Conservation (phyloP, 2,329 filamentous ascomycete genomes). For the Apiospora hydei region DNA sequence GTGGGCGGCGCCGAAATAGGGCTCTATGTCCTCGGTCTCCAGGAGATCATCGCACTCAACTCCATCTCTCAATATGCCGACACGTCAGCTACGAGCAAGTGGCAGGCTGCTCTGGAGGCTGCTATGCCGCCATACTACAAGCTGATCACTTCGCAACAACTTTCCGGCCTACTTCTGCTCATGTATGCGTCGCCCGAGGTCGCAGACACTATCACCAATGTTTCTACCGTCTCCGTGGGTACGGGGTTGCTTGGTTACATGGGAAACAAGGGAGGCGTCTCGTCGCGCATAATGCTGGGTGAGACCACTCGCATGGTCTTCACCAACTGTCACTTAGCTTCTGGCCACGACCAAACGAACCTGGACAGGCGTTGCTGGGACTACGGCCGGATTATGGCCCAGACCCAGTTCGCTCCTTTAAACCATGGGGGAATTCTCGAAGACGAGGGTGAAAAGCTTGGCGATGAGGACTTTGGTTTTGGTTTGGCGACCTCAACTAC, state of each 20-base stretch:
- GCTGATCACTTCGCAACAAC: conserved; percentile 80
- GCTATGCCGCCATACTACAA: conserved; percentile 80
- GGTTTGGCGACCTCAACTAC: conserved; percentile 97
- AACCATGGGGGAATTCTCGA: conserved; percentile 68
- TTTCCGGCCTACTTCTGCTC: conserved; percentile 84
- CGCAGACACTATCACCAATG: conserved; percentile 75
- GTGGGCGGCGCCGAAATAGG: conserved; percentile 75
- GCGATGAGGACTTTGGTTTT: conserved; percentile 95
- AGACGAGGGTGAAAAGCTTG: conserved; percentile 74
- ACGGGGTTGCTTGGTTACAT: conserved; percentile 93
- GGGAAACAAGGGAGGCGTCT: conserved; percentile 93
- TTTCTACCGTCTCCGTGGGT: conserved; percentile 84
- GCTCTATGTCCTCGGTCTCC: conserved; percentile 87
- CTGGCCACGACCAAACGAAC: conserved; percentile 78
- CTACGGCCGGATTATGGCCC: conserved; percentile 75
- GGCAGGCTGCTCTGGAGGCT: conserved; percentile 78
- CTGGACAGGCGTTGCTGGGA: conserved; percentile 92
- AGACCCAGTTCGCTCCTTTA: conserved; percentile 81
- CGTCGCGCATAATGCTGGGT: conserved; percentile 81
- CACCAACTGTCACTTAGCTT: conserved; percentile 89
- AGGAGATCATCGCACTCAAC: conserved; percentile 90
- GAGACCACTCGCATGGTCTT: conserved; percentile 91
- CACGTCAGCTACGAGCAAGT: conserved; percentile 73
- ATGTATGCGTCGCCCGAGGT: conserved; percentile 85
- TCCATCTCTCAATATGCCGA: conserved; percentile 83